Base-by-base conservation (phyloP, 768 basidiomycete genomes). In the Suillus clintonianus region DNA sequence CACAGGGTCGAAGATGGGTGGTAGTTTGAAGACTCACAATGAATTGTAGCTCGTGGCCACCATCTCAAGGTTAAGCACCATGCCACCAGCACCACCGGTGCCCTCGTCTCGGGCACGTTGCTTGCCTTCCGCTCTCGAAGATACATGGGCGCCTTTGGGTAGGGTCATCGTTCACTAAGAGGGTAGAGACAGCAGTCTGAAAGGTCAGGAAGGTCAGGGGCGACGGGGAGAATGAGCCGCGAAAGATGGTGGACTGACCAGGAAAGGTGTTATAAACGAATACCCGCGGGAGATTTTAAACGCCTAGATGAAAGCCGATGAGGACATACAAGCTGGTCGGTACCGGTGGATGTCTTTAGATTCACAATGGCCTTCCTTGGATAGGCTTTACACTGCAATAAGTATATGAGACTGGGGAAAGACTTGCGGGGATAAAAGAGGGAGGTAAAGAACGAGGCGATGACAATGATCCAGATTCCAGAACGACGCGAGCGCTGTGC, bases 41-140 rank as follows among this genome's bases (percentile, higher is more conserved):
- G 88, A 83, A 67, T 80, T 86, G 8, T 81, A 74, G 17, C 83
- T 83, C 43, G 77, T 81, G 2, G 81, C 82, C n/a, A 86, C 78
- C 72, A 88, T 75, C 60, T 86, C 74, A 65, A 91, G 70, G 24
- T 81, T 82, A 22, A 92, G 68, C 14, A 92, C 82, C 32, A 88
- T 76, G 5, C 91, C 91, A 32, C 76, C 82, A 3, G 72, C 59
- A 19, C 82, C 85, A 0, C 86, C 86, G 56, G 68, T 42, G 22
- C 86, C 86, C 65, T 79, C 77, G 60, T 81, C 76, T 36, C 67
- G 68, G 61, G 64, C 56, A 4, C 68, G 64, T 59, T 67, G 47
- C 65, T 63, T 51, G 65, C 41, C 59, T 53, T 65, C 39, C 39
- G 59, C 62, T 51, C 50, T 62, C 48, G 36, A 43, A 19, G 48